These are phyloP conservation scores for Gaertneriomyces sp. DNA, from an alignment of 192 early-diverging fungal genomes.

Conservation along the genomic window DNA sequence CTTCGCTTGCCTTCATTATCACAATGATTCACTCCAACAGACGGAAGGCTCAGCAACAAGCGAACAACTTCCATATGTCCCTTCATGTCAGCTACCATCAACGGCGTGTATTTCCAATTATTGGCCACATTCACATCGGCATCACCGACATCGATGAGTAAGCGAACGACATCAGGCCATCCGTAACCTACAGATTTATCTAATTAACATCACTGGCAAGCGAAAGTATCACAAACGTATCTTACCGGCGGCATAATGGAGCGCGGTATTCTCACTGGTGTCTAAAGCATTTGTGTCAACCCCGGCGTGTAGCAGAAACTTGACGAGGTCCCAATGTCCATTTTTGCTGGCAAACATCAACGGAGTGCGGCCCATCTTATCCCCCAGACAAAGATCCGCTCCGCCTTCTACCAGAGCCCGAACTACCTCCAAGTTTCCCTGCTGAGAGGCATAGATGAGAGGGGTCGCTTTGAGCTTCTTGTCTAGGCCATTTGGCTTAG, in stretches of 20 bases:
- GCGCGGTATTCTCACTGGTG: slow-evolving; percentile 41
- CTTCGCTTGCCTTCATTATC: slow-evolving; percentile 38
- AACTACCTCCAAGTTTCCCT: slow-evolving; percentile 38
- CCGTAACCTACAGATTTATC: slow-evolving; percentile 43
- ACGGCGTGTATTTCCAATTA: slow-evolving; percentile 49
- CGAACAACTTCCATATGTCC: slow-evolving; percentile 46
- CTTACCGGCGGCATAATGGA: slow-evolving; percentile 48
- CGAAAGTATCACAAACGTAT: too few relatives aligned
- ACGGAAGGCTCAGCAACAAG: slow-evolving; percentile 31
- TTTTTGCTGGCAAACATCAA: slow-evolving; percentile 31
- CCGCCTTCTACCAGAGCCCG: slow-evolving; percentile 33
- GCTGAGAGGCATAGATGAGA: slow-evolving; percentile 17
- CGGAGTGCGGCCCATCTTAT: slow-evolving; percentile 33
- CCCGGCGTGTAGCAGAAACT: slow-evolving; percentile 41
- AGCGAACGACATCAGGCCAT: slow-evolving; percentile 33
- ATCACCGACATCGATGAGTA: slow-evolving; percentile 39
- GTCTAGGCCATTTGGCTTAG: slow-evolving; percentile 32
- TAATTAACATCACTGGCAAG: not conserved
- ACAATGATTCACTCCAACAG: slow-evolving; percentile 44
- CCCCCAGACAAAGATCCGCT: slow-evolving; percentile 34
- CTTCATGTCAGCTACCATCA: slow-evolving; percentile 52
- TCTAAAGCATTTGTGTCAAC: slow-evolving; percentile 42
- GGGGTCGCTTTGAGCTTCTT: slow-evolving; percentile 27
- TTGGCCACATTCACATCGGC: slow-evolving; percentile 40
- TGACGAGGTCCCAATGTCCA: slow-evolving; percentile 43